Evolutionary conservation across 495 filamentous ascomycete genomes (phyloP), one percentile per base, ranked within the genome.

Genomic region (Entonaema liquescens): DNA sequence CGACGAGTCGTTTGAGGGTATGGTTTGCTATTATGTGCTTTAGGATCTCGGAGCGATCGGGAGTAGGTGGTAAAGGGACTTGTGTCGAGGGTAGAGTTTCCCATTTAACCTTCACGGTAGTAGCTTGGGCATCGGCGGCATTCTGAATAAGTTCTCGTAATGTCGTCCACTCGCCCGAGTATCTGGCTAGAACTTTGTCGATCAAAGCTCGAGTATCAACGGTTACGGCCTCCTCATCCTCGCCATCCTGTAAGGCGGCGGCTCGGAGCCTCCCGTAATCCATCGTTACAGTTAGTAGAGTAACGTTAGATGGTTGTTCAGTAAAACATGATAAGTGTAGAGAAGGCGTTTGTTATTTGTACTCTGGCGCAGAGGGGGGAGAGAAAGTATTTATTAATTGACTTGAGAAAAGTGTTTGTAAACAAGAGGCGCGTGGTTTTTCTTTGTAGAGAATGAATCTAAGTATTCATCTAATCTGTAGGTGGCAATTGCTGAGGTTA

Each of bases 71-170:
- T 3, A 92, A 83, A 7, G 94, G 92, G 19, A 95, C 83, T 15
- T 83, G 88, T 2, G 89, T 85, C 23, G 94, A 97, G 11, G 94
- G 93, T 5, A 92, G 76, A 1, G 93, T 97, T 77, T 98, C 93
- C 82, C 94, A 95, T 63, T 90, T 93, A 68, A 99, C 92, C 47
- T 89, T 90, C 31, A 99, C 95, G 61, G 90, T 94, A 8, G 89
- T 91, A 19, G 95, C 94, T 67, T 91, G 90, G 19, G 96, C 96
- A 81, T 99, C 96, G 40, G 96, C 95, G 9, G 95, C 96, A 77
- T 99, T 99, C 76, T 99, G 96, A 31, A 99, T 92, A 70, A 98
- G 91, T 76, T 99, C 96, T 82, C 96, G 87, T 13, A 98, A 83
- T 6, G 86, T 88, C 17, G 87, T 89, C 89, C 94, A 97, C 82